Evolutionary conservation across 2,329 filamentous ascomycete genomes (phyloP).

Genomic region (Bipolaris cookei): DNA sequence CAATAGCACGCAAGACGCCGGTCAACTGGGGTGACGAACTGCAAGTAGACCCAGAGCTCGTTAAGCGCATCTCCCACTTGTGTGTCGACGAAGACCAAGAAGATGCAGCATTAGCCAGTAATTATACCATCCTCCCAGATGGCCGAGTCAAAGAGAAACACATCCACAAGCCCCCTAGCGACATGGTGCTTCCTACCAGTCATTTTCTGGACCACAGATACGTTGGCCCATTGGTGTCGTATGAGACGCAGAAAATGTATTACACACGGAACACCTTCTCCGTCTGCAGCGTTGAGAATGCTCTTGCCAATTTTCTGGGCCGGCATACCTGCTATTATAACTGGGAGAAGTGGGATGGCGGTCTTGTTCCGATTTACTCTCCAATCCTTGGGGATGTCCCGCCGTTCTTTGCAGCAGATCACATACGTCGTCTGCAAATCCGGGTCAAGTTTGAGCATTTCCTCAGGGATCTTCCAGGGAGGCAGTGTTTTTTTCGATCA

Average conservation of each 20-base stretch:
- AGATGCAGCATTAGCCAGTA: neutral
- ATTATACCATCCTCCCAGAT: constrained; percentile 17
- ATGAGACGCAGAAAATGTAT: constrained; percentile 27
- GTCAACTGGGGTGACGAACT: neutral
- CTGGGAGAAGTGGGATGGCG: neutral
- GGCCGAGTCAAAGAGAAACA: constrained; percentile 29
- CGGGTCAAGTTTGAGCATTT: constrained; percentile 35
- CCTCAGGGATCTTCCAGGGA: neutral
- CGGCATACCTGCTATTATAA: constrained; percentile 4
- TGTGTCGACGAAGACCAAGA: neutral
- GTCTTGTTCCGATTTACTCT: neutral
- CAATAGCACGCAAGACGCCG: neutral
- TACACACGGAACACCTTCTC: constrained; percentile 33
- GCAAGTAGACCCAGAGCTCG: neutral
- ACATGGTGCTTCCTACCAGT: constrained; percentile 27
- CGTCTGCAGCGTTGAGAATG: constrained; percentile 27
- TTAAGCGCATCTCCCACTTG: neutral
- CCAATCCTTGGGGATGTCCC: constrained; percentile 4
- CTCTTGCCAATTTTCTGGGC: constrained; percentile 1
- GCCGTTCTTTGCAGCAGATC: constrained; percentile 12
- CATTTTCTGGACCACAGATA: constrained; percentile 31
- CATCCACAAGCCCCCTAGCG: constrained; percentile 23
- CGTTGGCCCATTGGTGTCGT: constrained; percentile 17
- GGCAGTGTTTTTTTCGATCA: neutral
- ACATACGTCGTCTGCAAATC: constrained; percentile 30